Evolutionary conservation across 345 rosid genomes (phyloP).

Genomic region (Turritis glabra): DNA sequence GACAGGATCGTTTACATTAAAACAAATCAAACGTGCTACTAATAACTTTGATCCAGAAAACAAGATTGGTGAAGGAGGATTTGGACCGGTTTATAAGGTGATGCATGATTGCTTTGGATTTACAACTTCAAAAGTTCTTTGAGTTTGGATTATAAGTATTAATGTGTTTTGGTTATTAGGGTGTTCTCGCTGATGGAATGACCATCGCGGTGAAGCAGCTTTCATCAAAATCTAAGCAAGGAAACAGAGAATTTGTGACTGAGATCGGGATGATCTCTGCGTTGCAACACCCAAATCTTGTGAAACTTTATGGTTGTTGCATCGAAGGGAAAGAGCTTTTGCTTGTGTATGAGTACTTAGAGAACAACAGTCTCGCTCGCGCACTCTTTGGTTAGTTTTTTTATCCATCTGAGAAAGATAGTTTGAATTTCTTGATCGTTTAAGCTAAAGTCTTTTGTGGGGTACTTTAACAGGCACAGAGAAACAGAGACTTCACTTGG

Average conservation of each 20-base stretch:
- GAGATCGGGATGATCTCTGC: slow-evolving; percentile 64
- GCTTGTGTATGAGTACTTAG: slow-evolving; percentile 71
- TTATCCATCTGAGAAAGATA: background rate
- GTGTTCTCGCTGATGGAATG: slow-evolving; percentile 54
- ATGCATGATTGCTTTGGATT: background rate
- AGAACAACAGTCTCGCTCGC: slow-evolving; percentile 66
- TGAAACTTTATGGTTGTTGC: slow-evolving; percentile 68
- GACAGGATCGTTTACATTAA: slow-evolving; percentile 71
- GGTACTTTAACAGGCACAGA: slow-evolving; percentile 40
- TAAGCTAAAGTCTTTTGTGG: background rate
- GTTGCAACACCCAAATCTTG: slow-evolving; percentile 65
- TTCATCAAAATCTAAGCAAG: slow-evolving; percentile 70
- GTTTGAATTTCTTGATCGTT: background rate
- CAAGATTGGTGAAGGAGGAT: slow-evolving; percentile 96
- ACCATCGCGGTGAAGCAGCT: slow-evolving; percentile 65
- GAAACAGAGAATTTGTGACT: slow-evolving; percentile 63
- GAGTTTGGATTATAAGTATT: background rate
- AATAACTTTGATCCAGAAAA: slow-evolving; percentile 63
- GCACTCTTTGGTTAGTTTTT: slow-evolving; percentile 57
- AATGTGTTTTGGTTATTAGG: slow-evolving; percentile 44
- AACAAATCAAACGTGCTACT: slow-evolving; percentile 77
- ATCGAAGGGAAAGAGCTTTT: slow-evolving; percentile 59
- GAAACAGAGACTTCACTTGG: slow-evolving; percentile 47
- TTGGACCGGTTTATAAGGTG: slow-evolving; percentile 92
- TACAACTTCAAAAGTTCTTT: background rate